Base-by-base conservation (phyloP, 1,139 yeast genomes). In the Taphrina betulina region DNA sequence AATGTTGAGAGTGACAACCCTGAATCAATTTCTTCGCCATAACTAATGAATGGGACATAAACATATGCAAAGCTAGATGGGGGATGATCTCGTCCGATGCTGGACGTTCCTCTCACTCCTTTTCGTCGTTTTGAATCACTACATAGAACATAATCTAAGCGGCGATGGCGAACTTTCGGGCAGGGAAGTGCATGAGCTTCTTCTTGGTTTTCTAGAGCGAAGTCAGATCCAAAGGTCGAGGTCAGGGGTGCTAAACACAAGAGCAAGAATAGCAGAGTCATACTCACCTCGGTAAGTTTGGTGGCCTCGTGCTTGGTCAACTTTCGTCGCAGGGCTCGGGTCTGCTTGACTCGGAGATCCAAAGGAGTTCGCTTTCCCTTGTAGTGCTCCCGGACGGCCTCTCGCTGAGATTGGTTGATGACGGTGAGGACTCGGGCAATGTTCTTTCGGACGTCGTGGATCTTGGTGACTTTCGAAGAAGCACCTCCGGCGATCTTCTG, bases 321-420 rank as follows among this genome's bases (percentile, higher is more conserved):
- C 75, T 83, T 82, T 83, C 97, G 88, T 86, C 98, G 90, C 78
- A 92, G 79, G 77, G 98, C 97, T 84, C 97, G 92, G 78, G 98
- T 92, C 85, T 92, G 87, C 90, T 92, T 92, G 72, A 88, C 95
- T 81, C 97, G 92, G 79, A 92, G 83, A 76, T 90, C 97, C 82
- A 90, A 90, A 81, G 98, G 98, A 76, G 83, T 81, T 80, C 89
- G 90, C 84, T 89, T 89, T 78, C 90, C 95, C 67, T 67, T 65
- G 92, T 89, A 90, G 82, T 86, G 85, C 74, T 85, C 95, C 78
- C 87, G 87, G 75, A 88, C 96, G 69, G 85, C 83, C 67, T 85
- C 90, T 80, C 98, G 90, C 80, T 89, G 96, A 81, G 86, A 88
- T 72, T 83, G 82, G 92, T 87, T 90, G 80, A 92, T 88, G 78